A percentile compares a stretch with the other conserved stretches of the same genome.
Conservation (phyloP, 1,284 basidiomycete genomes). For the Melampsora abietis-canadensis region DNA sequence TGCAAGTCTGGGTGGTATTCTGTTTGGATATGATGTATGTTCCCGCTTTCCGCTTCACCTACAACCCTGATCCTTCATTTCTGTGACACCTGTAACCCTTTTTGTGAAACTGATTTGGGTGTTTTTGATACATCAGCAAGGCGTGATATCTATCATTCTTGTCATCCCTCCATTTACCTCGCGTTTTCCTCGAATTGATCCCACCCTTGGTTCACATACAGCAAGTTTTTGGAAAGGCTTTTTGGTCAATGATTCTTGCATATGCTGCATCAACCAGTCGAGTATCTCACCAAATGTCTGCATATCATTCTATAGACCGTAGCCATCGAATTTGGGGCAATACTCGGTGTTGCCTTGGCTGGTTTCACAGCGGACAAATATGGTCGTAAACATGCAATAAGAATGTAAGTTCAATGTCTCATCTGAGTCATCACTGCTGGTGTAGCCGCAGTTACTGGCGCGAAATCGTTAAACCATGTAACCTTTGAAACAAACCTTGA, state of each 20-base stretch:
- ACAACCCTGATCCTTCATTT: neutral
- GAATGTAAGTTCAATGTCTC: conserved; percentile 24
- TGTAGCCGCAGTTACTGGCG: no score
- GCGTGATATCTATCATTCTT: conserved; percentile 50
- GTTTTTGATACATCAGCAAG: conserved; percentile 49
- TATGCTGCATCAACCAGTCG: conserved; percentile 40
- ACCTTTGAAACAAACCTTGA: neutral
- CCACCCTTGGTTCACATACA: neutral
- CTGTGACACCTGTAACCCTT: no score
- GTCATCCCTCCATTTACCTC: conserved; percentile 50
- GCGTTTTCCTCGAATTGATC: conserved; percentile 50
- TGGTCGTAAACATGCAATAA: conserved; percentile 49
- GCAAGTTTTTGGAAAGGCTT: conserved; percentile 42
- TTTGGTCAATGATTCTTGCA: conserved; percentile 41
- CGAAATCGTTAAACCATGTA: no score
- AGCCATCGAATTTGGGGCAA: conserved; percentile 51
- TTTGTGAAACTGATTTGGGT: neutral
- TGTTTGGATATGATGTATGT: conserved; percentile 43
- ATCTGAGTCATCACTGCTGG: no score
- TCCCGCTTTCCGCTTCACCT: neutral
- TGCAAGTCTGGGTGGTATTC: conserved; percentile 38
- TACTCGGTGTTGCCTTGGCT: conserved; percentile 49
- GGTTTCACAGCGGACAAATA: conserved; percentile 50
- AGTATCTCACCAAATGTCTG: neutral
- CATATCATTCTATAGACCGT: conserved; percentile 48